Percentiles rank a stretch among this genome's conserved stretches.
These are phyloP conservation scores for Saprolegnia parasitica DNA, from an alignment of 352 stramenopile species.

Conservation along the genomic window DNA sequence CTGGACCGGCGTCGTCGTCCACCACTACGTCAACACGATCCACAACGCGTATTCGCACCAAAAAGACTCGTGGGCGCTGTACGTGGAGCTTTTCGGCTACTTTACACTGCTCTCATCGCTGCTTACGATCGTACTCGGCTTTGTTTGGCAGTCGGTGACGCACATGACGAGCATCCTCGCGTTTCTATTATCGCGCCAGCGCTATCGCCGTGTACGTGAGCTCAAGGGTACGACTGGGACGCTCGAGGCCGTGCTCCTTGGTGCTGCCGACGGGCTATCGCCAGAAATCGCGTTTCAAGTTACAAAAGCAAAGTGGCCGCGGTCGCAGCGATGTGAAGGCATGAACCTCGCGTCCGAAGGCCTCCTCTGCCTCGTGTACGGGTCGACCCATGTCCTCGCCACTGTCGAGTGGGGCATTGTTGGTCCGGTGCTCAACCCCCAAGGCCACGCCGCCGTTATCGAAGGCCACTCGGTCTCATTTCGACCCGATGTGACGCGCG, in stretches of 20 bases:
- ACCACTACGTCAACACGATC: slow-evolving; percentile 18
- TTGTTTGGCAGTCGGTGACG: neutral
- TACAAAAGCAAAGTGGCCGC: slow-evolving; percentile 11
- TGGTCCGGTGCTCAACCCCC: neutral
- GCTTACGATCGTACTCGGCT: neutral
- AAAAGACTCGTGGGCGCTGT: neutral
- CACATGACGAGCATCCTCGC: neutral
- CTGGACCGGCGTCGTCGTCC: slow-evolving; percentile 12
- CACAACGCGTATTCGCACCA: slow-evolving; percentile 13
- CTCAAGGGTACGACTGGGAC: neutral
- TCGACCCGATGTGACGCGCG: neutral
- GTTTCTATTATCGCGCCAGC: neutral
- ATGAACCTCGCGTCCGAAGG: slow-evolving; percentile 16
- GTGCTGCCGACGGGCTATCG: neutral
- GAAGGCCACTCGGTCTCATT: neutral
- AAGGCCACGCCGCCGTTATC: slow-evolving; percentile 16
- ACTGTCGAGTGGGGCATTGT: slow-evolving; percentile 4
- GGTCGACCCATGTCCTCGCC: neutral
- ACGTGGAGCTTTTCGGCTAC: slow-evolving; percentile 11
- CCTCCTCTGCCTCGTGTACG: slow-evolving; percentile 11
- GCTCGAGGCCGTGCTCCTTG: neutral
- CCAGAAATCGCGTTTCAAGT: slow-evolving; percentile 18
- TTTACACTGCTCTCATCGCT: slow-evolving; percentile 4
- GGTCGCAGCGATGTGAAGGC: neutral
- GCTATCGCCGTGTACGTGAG: neutral